Evolutionary conservation across 306 rosid species (phyloP), one percentile per base, ranked within the genome.

Genomic region (Rosa multiflora): DNA sequence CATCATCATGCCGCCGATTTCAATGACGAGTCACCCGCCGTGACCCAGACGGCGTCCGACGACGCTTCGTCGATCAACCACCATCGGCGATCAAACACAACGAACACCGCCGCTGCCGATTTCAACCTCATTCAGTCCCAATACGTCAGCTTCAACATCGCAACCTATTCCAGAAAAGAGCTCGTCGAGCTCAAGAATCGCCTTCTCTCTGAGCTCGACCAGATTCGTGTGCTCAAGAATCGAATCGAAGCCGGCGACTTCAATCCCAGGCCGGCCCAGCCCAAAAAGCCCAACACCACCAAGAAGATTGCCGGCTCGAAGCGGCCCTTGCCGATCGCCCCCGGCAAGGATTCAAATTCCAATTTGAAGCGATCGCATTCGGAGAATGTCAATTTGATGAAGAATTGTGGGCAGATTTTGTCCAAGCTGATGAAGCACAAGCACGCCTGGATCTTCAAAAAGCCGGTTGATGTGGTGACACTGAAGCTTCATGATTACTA

Each of bases 51-150:
- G 35, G 87, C 97, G 18, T 87, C 92, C 0, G 98, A 96, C 49
- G 97, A 93, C 1, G 97, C 96, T 20, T 96, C 97, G 21, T 96
- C 92, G 49, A 91, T 96, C 84, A 91, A 91, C 70, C 85, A 90
- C 29, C 83, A 89, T 14, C 82, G 94, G 49, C 83, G 91, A 72
- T 72, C 80, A 4, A 63, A 68, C 71, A 13, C 78, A 6, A 32
- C 37, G 37, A 59, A 42, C 73, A 29, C 58, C 73, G 68, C 69
- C 21, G 47, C 87, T 0, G 79, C 40, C 35, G 92, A 90, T n/a
- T 72, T 66, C 52, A 76, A 71, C 71, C 23, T 74, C 58, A 74
- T 56, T 15, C 76, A 82, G 15, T 76, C 82, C 18, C 91, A 89
- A 63, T 89, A 78, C 42, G 90, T 92, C 14, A 85, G 91, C 76